Conservation (phyloP, 768 basidiomycete species). For the Sarcodon aspratus region DNA sequence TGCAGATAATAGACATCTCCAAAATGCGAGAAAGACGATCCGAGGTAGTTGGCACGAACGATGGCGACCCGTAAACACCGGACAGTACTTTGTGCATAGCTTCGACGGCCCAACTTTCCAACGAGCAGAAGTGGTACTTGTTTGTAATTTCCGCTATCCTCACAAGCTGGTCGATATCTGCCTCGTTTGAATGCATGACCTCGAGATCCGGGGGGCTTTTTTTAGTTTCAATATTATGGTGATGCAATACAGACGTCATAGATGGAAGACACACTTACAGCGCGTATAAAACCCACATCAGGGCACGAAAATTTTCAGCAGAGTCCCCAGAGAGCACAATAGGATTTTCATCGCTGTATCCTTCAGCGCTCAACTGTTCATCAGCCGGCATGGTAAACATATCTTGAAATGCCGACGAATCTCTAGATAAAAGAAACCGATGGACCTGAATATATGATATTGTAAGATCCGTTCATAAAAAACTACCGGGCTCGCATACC, state of each 20-base stretch:
- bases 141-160: slow-evolving; percentile 28
- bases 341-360: slow-evolving; percentile 20
- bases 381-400: slow-evolving; percentile 15
- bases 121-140: slow-evolving; percentile 25
- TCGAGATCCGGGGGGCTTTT: slow-evolving; percentile 8
- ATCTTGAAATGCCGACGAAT: slow-evolving; percentile 19
- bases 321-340: slow-evolving; percentile 27
- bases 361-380: slow-evolving; percentile 8
- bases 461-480: not conserved
- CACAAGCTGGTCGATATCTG: slow-evolving; percentile 23
- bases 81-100: slow-evolving; percentile 19
- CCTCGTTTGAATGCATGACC: slow-evolving; percentile 15
- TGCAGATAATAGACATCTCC: slow-evolving; percentile 22
- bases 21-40: slow-evolving; percentile 21
- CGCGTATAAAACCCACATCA: slow-evolving; percentile 27
- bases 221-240: no score
- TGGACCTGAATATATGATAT: slow-evolving; percentile 12
- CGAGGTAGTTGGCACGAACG: slow-evolving; percentile 14
- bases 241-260: no score
- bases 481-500: slow-evolving; percentile 24
- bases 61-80: slow-evolving; percentile 12
- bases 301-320: slow-evolving; percentile 23
- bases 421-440: slow-evolving; percentile 16
- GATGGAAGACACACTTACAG: slow-evolving; percentile 19
- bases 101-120: slow-evolving; percentile 25